phyloP scores from a whole-genome alignment of 106 monocot species.

The Agapanthus africanus region DNA sequence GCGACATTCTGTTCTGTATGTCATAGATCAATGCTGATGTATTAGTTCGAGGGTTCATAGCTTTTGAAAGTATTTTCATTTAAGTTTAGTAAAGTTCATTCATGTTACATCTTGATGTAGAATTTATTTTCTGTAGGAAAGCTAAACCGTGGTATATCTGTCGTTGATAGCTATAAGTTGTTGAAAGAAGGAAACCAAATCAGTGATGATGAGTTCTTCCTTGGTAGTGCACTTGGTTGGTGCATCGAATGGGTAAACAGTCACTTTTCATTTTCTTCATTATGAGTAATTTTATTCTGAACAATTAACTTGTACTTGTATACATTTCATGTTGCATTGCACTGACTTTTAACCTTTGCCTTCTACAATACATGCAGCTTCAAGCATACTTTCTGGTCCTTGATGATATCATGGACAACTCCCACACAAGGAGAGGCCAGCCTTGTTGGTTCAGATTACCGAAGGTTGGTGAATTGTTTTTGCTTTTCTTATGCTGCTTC shows the following conservation, averaged over 20 bases:
- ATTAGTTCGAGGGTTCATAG: not conserved
- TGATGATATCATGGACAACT: constrained; percentile 98
- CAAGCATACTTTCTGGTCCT: constrained; percentile 98
- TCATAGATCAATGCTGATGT: not conserved
- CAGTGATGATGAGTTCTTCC: constrained; percentile 65
- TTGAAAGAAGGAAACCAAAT: constrained; percentile 63
- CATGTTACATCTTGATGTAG: too few relatives aligned
- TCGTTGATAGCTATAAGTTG: constrained; percentile 89
- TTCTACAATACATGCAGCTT: constrained; percentile 39
- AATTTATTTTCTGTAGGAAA: too few relatives aligned
- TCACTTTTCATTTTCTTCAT: too few relatives aligned
- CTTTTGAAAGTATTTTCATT: not conserved
- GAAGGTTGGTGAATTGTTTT: constrained; percentile 40
- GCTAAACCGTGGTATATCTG: constrained; percentile 90
- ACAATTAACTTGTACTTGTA: not conserved
- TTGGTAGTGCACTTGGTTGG: constrained; percentile 77
- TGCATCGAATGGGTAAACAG: constrained; percentile 99
- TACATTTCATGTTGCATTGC: not conserved
- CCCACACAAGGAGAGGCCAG: constrained; percentile 86
- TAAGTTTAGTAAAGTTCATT: too few relatives aligned
- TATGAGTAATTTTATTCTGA: too few relatives aligned
- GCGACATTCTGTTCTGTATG: too few relatives aligned
- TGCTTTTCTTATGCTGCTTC: not conserved
- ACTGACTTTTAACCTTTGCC: not conserved
- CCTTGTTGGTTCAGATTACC: constrained; percentile 89